Conservation (phyloP, 1,139 yeast genomes). For the Candida neerlandica region DNA sequence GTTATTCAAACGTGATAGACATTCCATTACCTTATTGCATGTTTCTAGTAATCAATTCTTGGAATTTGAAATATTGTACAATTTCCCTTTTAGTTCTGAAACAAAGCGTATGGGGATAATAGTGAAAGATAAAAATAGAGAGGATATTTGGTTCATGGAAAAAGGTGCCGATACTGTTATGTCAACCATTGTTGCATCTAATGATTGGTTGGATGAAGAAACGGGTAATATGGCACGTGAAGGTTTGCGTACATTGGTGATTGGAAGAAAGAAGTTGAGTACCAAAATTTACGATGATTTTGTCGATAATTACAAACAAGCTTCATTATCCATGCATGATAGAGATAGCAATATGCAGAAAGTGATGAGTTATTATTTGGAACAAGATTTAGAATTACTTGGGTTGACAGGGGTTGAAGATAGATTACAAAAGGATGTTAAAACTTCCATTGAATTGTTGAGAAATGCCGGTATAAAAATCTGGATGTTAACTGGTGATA, state of each 20-base stretch:
- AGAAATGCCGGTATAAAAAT: constrained; percentile 96
- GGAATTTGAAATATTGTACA: constrained; percentile 71
- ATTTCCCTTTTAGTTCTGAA: constrained; percentile 94
- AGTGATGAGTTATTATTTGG: constrained; percentile 70
- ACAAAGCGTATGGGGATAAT: constrained; percentile 96
- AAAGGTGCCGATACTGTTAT: constrained; percentile 98
- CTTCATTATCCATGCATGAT: constrained; percentile 75
- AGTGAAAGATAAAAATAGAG: constrained; percentile 60
- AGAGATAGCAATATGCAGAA: constrained; percentile 75
- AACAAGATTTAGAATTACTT: constrained; percentile 78
- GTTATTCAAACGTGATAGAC: constrained; percentile 78
- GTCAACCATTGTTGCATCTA: constrained; percentile 78
- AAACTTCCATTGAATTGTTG: constrained; percentile 85
- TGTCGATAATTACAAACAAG: constrained; percentile 63
- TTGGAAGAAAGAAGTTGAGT: constrained; percentile 76
- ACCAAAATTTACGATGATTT: constrained; percentile 62
- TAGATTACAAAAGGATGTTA: constrained; percentile 86
- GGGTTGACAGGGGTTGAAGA: constrained; percentile 99
- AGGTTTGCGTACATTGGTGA: constrained; percentile 91
- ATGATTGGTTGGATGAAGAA: constrained; percentile 98
- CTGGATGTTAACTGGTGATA: constrained; percentile 99
- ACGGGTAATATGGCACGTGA: constrained; percentile 98
- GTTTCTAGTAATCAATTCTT: constrained; percentile 54
- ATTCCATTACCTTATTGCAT: constrained; percentile 68
- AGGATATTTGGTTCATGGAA: constrained; percentile 80